Evolutionary conservation across 441 rosid genomes (phyloP), one percentile per base, ranked within the genome.

Genomic region (Arabidopsis lyrata): DNA sequence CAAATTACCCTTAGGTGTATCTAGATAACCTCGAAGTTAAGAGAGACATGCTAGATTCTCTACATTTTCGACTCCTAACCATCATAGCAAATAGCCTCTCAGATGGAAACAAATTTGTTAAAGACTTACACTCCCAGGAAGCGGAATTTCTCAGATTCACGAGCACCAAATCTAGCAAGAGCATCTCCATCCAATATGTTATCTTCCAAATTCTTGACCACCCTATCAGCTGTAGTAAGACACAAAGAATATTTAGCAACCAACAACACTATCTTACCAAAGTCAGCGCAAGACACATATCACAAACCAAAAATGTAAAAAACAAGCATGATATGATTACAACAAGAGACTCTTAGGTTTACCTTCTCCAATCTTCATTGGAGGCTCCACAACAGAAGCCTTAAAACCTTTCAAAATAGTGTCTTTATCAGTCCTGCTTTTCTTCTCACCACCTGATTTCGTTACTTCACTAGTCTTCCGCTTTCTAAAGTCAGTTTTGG

Each of bases 91-190:
- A 48, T 31, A 57, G 27, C 60, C 36, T 73, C 31, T n/a, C 18
- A 12, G 32, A 66, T 66, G 13, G 27, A 41, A 44, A 29, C 63
- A 44, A 48, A 68, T 18, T 65, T 68, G 31, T 70, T 59, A 78
- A 82, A 70, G 74, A 79, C 93, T 90, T 85, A 96, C 99, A 2
- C 70, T 83, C 93, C 90, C 76, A 93, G 90, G 81, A 96, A 91
- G 74, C 31, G 67, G 2, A 96, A 74, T 83, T 91, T 96, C 79
- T 90, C 92, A 36, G 89, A 82, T 65, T 92, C 97, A 72, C 99
- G 96, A 32, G 70, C 66, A 61, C 83, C 76, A 78, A 89, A 96
- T 80, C 91, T 87, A 75, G 89, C 94, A n/a, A 86, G 66, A 52
- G 84, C 77, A 77, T 89, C 95, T n/a, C 71, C 81, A 64, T 74